phyloP scores from a whole-genome alignment of 2,329 filamentous ascomycete genomes.

The Cercospora sesami region DNA sequence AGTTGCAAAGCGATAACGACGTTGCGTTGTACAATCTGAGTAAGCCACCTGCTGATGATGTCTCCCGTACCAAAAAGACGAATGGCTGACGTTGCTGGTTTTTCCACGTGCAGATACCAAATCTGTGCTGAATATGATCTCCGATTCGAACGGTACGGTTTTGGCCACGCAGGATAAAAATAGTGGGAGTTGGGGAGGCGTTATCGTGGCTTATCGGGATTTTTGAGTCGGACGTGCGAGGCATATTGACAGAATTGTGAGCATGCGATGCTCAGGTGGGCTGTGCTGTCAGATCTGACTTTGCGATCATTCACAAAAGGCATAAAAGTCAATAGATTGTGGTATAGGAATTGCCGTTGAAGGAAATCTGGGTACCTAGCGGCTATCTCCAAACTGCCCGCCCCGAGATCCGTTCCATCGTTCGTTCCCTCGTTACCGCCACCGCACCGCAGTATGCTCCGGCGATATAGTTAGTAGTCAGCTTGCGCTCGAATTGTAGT shows the following conservation, averaged over 20 bases:
- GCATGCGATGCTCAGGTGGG: background rate
- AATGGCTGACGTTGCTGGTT: background rate
- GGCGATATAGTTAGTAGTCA: too few species aligned
- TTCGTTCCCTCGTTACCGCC: background rate
- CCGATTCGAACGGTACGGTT: slow-evolving; percentile 20
- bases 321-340: background rate
- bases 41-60: background rate
- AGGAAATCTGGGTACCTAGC: background rate
- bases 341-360: background rate
- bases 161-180: slow-evolving; percentile 23
- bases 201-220: slow-evolving; percentile 29
- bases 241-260: background rate
- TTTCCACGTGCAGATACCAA: slow-evolving; percentile 20
- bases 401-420: background rate
- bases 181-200: slow-evolving; percentile 31
- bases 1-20: slow-evolving; percentile 12
- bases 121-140: slow-evolving; percentile 30
- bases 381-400: background rate
- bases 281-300: background rate
- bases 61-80: background rate
- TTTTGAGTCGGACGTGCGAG: background rate
- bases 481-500: background rate
- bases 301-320: background rate
- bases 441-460: background rate
- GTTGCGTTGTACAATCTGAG: slow-evolving; percentile 30